Evolutionary conservation across 371 early-diverging fungal genomes (phyloP), one percentile per base, ranked within the genome.

Genomic region (Mucor saturninus): DNA sequence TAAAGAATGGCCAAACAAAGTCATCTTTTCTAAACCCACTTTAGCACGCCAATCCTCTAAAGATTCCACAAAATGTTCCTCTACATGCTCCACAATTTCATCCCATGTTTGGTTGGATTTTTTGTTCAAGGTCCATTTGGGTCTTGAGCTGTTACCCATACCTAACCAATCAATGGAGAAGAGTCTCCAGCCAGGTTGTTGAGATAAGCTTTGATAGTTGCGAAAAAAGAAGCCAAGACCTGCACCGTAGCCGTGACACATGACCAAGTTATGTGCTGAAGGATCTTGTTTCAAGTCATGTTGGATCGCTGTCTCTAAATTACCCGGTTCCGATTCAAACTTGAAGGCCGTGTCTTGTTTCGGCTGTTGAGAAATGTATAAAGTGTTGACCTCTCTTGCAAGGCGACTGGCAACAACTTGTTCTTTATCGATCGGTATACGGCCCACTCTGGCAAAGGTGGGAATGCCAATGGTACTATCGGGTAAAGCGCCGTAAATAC

Each of bases 201-300:
- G 79, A 49, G 85, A 82, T 26, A 97, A 74, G 49, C 80, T 82
- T 56, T 82, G 80, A 71, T 83, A 93, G 73, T 95, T 96, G 64
- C 91, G 76, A 75, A 88, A 96, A 74, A 90, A 97, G 71, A 93
- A 94, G 0, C 93, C 98, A 10, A 97, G 74, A 11, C 79, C 98
- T 14, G 92, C 92, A 28, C 96, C 96, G 71, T 89, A 97, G 9
- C 98, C 98, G 73, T 97, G 98, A 59, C 90, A 86, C 54, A 96
- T 80, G 4, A 95, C 96, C 38, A 95, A 72, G 54, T 81, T 83
- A 11, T 80, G 73, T 30, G 15, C 50, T 9, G 15, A 26, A 8
- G 50, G 50, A 13, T 50, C 21, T 30, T 50, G 4, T 28, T 7
- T 7, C 11, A 50, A 10, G 30, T 50, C 50, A 2, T 30, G 28